Conservation (phyloP, 2,329 filamentous ascomycete species). For the Claviceps capensis region DNA sequence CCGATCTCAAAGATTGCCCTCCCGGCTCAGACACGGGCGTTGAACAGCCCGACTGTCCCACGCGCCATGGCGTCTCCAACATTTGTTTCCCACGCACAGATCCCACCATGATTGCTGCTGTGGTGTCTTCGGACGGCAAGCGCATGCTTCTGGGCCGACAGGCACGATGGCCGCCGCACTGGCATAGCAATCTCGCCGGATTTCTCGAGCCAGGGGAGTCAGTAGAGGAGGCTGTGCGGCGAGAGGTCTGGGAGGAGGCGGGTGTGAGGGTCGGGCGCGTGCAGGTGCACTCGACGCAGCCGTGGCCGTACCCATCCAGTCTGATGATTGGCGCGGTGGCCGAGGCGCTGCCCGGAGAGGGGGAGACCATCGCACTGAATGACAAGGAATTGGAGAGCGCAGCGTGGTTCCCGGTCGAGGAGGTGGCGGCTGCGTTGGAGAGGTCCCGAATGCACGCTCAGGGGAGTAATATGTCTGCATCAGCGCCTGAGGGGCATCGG, state of each 20-base stretch:
- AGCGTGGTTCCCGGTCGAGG: conserved; percentile 73
- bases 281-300: conserved; percentile 70
- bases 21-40: conserved; percentile 8
- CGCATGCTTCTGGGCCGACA: conserved; percentile 73
- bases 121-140: conserved; percentile 67
- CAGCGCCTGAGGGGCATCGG: conserved; percentile 51
- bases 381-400: conserved; percentile 87
- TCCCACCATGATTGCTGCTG: conserved; percentile 88
- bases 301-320: conserved; percentile 76
- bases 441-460: conserved; percentile 47
- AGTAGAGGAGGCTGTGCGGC: conserved; percentile 68
- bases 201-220: conserved; percentile 80
- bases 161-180: conserved; percentile 68
- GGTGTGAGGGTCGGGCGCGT: conserved; percentile 66
- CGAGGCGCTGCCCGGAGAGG: conserved; percentile 57
- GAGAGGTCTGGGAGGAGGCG: conserved; percentile 79
- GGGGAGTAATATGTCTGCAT: conserved; percentile 48
- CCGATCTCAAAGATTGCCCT: conserved; percentile 40
- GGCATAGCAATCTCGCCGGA: conserved; percentile 80
- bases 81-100: conserved; percentile 85
- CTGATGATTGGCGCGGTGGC: conserved; percentile 82
- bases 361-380: conserved; percentile 72
- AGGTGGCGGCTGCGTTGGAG: conserved; percentile 61
- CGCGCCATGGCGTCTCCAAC: conserved; percentile 77
- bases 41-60: conserved; percentile 47